Evolutionary conservation across 2,329 filamentous ascomycete genomes (phyloP).

Genomic region (Hortaea werneckii): DNA sequence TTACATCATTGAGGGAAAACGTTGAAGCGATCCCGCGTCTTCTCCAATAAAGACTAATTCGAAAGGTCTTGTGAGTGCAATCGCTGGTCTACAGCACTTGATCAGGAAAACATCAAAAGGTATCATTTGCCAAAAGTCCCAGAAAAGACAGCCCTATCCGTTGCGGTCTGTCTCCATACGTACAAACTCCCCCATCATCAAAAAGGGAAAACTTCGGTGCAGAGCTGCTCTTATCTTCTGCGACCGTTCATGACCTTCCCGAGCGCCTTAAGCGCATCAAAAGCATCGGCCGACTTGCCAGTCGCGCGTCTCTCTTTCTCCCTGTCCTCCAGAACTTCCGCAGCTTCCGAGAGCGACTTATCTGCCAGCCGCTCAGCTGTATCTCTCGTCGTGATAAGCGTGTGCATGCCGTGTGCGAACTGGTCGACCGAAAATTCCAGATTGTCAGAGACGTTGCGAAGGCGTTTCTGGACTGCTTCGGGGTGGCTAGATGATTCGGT

Average conservation of each 20-base stretch:
- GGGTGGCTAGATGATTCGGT: slow-evolving; percentile 32
- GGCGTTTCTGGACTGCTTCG: slow-evolving; percentile 29
- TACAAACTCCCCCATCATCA: neutral
- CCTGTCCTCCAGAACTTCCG: slow-evolving; percentile 60
- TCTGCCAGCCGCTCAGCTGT: slow-evolving; percentile 71
- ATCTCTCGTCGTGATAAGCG: slow-evolving; percentile 65
- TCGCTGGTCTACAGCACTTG: neutral
- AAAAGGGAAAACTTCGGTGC: neutral
- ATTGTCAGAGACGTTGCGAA: slow-evolving; percentile 41
- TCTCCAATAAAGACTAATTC: too few relatives aligned
- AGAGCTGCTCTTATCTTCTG: slow-evolving; percentile 9
- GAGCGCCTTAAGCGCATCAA: slow-evolving; percentile 64
- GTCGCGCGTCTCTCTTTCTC: slow-evolving; percentile 53
- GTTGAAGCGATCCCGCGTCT: too few relatives aligned
- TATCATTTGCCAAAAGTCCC: neutral
- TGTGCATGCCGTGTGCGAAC: slow-evolving; percentile 80
- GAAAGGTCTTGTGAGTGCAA: neutral
- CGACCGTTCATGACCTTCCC: slow-evolving; percentile 48
- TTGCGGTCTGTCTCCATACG: neutral
- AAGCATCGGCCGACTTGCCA: slow-evolving; percentile 62
- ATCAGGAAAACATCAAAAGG: neutral
- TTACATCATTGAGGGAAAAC: too few relatives aligned
- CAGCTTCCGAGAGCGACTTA: slow-evolving; percentile 58
- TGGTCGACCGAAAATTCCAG: slow-evolving; percentile 76
- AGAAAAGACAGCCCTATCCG: neutral